A percentile compares a stretch with the other conserved stretches of the same genome.
These are phyloP conservation scores for Larix sibirica DNA, from an alignment of 83 land plant species.

Conservation along the genomic window DNA sequence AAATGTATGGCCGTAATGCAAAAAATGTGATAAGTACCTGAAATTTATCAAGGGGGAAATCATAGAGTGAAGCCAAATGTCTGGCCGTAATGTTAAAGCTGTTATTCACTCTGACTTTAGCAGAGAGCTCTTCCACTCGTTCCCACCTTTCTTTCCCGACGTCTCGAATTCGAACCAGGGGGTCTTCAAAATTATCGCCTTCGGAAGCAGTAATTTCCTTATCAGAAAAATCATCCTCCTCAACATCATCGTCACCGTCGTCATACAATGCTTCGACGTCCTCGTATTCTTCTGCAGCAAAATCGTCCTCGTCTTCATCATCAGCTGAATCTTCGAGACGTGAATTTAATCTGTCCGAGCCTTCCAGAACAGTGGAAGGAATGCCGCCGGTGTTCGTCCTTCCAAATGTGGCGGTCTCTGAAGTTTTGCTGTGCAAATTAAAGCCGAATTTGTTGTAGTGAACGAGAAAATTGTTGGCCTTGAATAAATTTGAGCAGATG, in stretches of 20 bases:
- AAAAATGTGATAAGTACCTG: not conserved
- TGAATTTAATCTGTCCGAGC: not conserved
- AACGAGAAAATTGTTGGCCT: not conserved
- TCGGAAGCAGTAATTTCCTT: too few species aligned
- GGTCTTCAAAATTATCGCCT: not conserved
- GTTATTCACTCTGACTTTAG: not conserved
- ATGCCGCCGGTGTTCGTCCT: not conserved
- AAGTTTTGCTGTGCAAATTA: not conserved
- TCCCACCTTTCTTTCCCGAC: not conserved
- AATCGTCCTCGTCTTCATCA: not conserved
- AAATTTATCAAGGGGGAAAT: not conserved
- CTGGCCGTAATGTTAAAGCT: not conserved
- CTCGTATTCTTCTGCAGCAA: conserved; percentile 1
- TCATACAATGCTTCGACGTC: conserved; percentile 4
- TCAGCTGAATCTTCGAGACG: not conserved
- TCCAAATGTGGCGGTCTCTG: not conserved
- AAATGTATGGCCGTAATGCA: not conserved
- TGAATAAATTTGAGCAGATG: not conserved
- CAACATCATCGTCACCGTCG: not conserved
- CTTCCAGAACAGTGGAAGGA: not conserved
- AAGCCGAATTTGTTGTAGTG: not conserved
- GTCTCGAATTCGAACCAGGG: not conserved
- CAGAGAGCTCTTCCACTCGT: not conserved
- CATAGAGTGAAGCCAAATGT: not conserved
- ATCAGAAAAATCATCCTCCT: not conserved